phyloP scores from a whole-genome alignment of 257 asterid species.

The Mentha longifolia region DNA sequence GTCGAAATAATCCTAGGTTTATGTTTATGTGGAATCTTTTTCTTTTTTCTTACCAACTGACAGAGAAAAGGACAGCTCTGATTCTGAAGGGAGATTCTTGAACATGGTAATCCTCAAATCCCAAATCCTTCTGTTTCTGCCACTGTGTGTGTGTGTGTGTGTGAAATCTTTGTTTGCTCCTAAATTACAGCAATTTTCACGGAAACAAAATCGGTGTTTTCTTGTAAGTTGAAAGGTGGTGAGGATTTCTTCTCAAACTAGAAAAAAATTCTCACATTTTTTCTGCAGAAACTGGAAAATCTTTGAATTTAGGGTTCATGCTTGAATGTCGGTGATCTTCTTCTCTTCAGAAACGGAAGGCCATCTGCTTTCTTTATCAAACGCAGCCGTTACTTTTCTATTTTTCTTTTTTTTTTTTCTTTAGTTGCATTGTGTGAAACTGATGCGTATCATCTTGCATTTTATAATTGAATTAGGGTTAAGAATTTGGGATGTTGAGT shows the following conservation, averaged over 20 bases:
- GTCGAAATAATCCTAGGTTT: slow-evolving; percentile 7
- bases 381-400: not conserved
- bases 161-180: not conserved
- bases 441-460: not conserved
- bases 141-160: not conserved
- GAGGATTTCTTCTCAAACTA: not conserved
- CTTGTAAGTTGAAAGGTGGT: not conserved
- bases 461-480: slow-evolving; percentile 28
- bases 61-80: not conserved
- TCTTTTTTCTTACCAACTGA: not conserved
- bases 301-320: not conserved
- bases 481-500: not conserved
- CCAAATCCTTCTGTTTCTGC: too few relatives aligned
- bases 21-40: not conserved
- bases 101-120: slow-evolving; percentile 26
- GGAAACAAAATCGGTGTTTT: slow-evolving; percentile 16
- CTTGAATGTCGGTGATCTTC: not conserved
- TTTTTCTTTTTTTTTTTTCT: not conserved
- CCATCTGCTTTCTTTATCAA: not conserved
- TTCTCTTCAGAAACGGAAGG: not conserved
- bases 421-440: not conserved
- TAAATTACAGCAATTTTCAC: not conserved
- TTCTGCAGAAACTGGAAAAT: not conserved
- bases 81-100: not conserved
- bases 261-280: too few relatives aligned